Base-by-base conservation (phyloP, 192 early-diverging fungal species). In the Obelidium mucronatum region DNA sequence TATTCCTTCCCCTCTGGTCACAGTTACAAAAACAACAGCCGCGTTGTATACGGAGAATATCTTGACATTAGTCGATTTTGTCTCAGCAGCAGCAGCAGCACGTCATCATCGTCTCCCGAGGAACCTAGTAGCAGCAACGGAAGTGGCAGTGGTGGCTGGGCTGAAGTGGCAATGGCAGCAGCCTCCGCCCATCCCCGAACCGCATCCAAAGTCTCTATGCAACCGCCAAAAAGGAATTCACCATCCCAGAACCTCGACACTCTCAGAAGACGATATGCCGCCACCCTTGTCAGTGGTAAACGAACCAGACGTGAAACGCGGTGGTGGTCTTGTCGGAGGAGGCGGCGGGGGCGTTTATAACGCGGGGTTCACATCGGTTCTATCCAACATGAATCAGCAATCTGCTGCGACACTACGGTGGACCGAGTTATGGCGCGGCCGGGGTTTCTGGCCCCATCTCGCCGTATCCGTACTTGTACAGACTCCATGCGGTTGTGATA, bases 1-100 rank as follows among this genome's bases (percentile, higher is more conserved):
- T 96, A 40, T 95, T 85, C 77, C 72, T 90, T 61, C 63, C 88
- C 93, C 4, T 90, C 82, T 58, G 93, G 88, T 24, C 85, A 83
- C 71, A 78, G 78, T n/a, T 76, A 88, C 55, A 98, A 97, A 81
- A 97, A 96, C 79, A 83, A 91, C 6, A 88, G 91, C 39, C 84
- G 81, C 31, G 91, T 98, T 3, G 74, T 78, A 22, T 93, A 96
- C 74, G 78, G 84, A 26, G 88, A 91, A 31, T 78, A 84, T 17
- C 85, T 98, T 11, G 93, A 97, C 79, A 74, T 98, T 24, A 86
- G 89, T 31, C 87, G 88, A 3, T 97, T 91, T 64, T 91, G 90
- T 5, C 93, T 94, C 26, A 73, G 90, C 84, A 24, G 92, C 89
- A 1, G 83, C 86, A 74, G 80, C 40, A 2, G 59, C 42, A 17